phyloP scores from a whole-genome alignment of 2,329 filamentous ascomycete genomes.

The Thielaviopsis euricoi region DNA sequence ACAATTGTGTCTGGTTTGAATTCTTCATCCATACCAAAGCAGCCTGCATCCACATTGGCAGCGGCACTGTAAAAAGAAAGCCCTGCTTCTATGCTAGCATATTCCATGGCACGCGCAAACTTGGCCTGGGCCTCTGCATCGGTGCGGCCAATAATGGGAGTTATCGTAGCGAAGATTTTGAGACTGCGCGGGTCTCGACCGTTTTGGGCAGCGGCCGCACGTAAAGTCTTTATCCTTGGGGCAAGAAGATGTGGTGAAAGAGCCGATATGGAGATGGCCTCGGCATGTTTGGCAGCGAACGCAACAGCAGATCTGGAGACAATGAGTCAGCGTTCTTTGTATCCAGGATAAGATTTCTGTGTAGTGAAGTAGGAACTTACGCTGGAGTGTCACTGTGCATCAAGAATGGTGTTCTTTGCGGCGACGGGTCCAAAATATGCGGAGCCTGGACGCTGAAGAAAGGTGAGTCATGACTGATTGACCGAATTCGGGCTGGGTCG shows the following conservation, averaged over 20 bases:
- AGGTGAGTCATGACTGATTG: slow-evolving; percentile 46
- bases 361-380: neutral
- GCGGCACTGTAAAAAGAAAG: slow-evolving; percentile 49
- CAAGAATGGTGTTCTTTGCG: slow-evolving; percentile 47
- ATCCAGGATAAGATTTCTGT: neutral
- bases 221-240: slow-evolving; percentile 39
- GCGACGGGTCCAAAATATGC: slow-evolving; percentile 43
- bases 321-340: neutral
- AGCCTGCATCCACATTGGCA: slow-evolving; percentile 46
- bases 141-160: slow-evolving; percentile 41
- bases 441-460: slow-evolving; percentile 42
- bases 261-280: slow-evolving; percentile 45
- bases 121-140: slow-evolving; percentile 36
- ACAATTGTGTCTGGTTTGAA: slow-evolving; percentile 35
- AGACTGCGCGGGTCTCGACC: slow-evolving; percentile 37
- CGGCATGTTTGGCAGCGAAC: slow-evolving; percentile 47
- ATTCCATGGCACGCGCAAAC: slow-evolving; percentile 34
- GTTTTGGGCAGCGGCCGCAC: slow-evolving; percentile 30
- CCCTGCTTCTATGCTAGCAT: slow-evolving; percentile 40
- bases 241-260: slow-evolving; percentile 38
- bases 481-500: slow-evolving; percentile 30
- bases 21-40: slow-evolving; percentile 47
- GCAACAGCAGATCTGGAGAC: slow-evolving; percentile 29
- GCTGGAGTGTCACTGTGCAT: slow-evolving; percentile 48
- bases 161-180: slow-evolving; percentile 44